Conservation (phyloP, 2,329 filamentous ascomycete species). For the Eutypella sp. region DNA sequence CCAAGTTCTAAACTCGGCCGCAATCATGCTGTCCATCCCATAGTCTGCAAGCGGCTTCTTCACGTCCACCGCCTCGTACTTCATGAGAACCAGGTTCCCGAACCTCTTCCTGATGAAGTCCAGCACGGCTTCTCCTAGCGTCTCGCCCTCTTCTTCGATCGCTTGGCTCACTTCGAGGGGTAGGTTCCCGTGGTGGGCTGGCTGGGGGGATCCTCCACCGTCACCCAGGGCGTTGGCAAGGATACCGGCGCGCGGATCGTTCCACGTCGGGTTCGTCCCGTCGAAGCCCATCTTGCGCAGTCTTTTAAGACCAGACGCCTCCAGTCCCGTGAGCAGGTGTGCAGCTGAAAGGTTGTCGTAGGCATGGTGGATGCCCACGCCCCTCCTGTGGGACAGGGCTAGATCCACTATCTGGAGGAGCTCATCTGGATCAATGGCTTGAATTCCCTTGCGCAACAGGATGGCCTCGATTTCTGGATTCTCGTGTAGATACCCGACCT, state of each 20-base stretch:
- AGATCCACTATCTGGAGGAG: slow-evolving; percentile 25
- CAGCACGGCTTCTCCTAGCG: background rate
- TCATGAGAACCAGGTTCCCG: slow-evolving; percentile 1
- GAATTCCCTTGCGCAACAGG: slow-evolving; percentile 30
- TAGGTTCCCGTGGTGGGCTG: background rate
- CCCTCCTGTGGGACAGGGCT: slow-evolving; percentile 12
- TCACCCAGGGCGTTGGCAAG: slow-evolving; percentile 9
- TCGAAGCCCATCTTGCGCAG: slow-evolving; percentile 15
- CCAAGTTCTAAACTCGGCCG: slow-evolving; percentile 2
- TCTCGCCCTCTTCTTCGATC: background rate
- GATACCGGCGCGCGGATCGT: slow-evolving; percentile 15
- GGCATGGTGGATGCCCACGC: background rate
- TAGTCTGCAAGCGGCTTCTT: background rate
- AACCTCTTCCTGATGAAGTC: background rate
- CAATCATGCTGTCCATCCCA: slow-evolving; percentile 3
- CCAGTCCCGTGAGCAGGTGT: slow-evolving; percentile 22
- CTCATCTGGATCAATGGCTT: slow-evolving; percentile 28
- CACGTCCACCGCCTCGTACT: background rate
- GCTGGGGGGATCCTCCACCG: background rate
- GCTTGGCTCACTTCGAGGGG: background rate
- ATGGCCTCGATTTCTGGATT: slow-evolving; percentile 30
- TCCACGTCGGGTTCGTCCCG: slow-evolving; percentile 1
- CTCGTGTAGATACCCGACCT: slow-evolving; percentile 32
- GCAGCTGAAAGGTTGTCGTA: slow-evolving; percentile 5
- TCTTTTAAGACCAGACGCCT: slow-evolving; percentile 14